Evolutionary conservation across 2,329 filamentous ascomycete genomes (phyloP), one percentile per base, ranked within the genome.

Genomic region (Microdochium bolleyi): DNA sequence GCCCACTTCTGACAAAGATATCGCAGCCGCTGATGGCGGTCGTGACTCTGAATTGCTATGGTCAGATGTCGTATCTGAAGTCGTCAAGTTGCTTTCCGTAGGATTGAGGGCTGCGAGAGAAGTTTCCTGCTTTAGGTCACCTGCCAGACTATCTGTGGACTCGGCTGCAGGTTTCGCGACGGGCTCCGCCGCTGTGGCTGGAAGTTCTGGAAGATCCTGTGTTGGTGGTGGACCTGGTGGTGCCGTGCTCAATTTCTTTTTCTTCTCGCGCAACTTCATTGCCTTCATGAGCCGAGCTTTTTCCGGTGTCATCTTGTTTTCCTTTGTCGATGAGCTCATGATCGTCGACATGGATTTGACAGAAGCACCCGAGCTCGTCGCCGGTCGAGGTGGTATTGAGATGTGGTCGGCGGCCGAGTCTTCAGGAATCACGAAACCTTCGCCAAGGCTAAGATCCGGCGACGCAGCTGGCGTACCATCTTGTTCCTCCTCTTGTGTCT

Each of bases 241-340:
- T 19, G 21, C 7, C 5, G 63, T 57, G 54, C 59, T 67, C 63
- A 67, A 67, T 69, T 71, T 73, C 65, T 73, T 84, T 67, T 90
- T 91, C 70, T 88, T 90, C 69, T 95, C 94, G 51, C 92, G 82
- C 60, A 96, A 70, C 68, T 96, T 88, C 72, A 96, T 79, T 8
- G 94, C 94, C 72, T 95, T 96, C 89, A 96, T 92, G 57, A 99
- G 75, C 52, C 94, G 81, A 55, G 89, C 84, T 72, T 95, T 97
- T 68, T 99, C 94, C 1, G 89, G 89, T 1, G 89, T 90, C 62
- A 95, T 87, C 67, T 76, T 61, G 68, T 71, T 64, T 58, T 74
- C 64, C 61, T 74, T 62, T 63, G 64, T 57, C 51, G 63, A 50
- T 32, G 69, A 56, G 48, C 56, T 50, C 60, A 72, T 73, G 5